A percentile compares a stretch with the other conserved stretches of the same genome.
Conservation (phyloP, 768 basidiomycete species). For the Phaeotremella fagi region DNA sequence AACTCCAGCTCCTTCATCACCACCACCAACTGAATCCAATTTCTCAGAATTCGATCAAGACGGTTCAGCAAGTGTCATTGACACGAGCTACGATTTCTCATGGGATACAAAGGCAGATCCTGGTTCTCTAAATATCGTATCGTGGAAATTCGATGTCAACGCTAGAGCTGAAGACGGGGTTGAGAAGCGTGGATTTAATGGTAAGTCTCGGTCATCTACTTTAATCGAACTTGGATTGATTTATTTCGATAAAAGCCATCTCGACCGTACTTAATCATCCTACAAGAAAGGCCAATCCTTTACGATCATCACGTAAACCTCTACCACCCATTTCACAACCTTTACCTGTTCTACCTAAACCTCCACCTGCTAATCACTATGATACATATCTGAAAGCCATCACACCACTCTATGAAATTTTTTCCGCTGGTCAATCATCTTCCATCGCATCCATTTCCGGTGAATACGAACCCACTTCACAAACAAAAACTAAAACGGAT, state of each 20-base stretch:
- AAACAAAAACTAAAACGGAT: conserved; percentile 32
- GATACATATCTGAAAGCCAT: conserved; percentile 46
- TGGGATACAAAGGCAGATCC: conserved; percentile 28
- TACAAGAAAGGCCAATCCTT: conserved; percentile 73
- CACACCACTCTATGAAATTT: conserved; percentile 47
- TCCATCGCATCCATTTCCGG: conserved; percentile 18
- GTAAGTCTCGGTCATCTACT: conserved; percentile 54
- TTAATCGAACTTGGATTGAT: too few species aligned
- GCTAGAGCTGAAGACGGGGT: conserved; percentile 30
- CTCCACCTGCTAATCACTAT: conserved; percentile 45
- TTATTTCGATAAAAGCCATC: conserved; percentile 59
- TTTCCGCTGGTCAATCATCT: conserved; percentile 12
- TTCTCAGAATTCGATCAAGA: conserved; percentile 40
- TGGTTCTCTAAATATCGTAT: conserved; percentile 37
- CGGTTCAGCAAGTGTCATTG: conserved; percentile 35
- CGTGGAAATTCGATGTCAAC: conserved; percentile 44
- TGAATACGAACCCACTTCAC: conserved; percentile 25
- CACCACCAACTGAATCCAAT: conserved; percentile 36
- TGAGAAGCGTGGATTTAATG: conserved; percentile 74
- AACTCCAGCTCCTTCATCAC: conserved; percentile 34
- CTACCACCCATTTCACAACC: conserved; percentile 61
- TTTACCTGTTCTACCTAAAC: conserved; percentile 51
- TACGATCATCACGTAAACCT: conserved; percentile 72
- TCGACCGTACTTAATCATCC: conserved; percentile 91
- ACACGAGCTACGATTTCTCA: conserved; percentile 10